A percentile compares a stretch with the other conserved stretches of the same genome.
Evolutionary conservation across 2,329 filamentous ascomycete genomes (phyloP).

Genomic region (Zarea fungicola): DNA sequence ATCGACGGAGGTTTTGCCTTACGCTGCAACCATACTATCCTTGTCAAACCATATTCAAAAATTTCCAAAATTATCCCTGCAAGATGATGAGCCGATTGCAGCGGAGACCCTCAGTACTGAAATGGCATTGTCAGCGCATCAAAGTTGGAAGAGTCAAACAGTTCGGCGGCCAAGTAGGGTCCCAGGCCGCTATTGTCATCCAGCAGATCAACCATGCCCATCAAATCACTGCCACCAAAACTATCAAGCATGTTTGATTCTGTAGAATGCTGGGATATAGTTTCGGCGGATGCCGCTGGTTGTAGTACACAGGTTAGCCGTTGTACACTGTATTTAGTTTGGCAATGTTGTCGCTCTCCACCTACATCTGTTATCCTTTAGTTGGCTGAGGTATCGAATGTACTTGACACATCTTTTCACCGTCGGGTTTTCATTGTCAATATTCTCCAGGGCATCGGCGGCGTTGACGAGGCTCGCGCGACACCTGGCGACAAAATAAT

Average conservation of each 20-base stretch:
- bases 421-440: conserved; percentile 5
- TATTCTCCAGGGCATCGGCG: conserved; percentile 6
- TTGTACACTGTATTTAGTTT: too few relatives aligned
- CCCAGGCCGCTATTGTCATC: conserved; percentile 7
- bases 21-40: too few relatives aligned
- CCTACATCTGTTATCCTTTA: conserved; percentile 8
- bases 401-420: conserved; percentile 11
- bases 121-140: conserved; percentile 1
- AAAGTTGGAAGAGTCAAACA: conserved; percentile 4
- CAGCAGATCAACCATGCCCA: conserved; percentile 7
- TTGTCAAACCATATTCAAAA: too few relatives aligned
- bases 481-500: not conserved
- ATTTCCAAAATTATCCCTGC: too few relatives aligned
- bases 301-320: too few relatives aligned
- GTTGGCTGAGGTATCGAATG: conserved; percentile 7
- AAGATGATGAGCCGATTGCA: not conserved
- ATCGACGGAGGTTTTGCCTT: too few relatives aligned
- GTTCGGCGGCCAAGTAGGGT: conserved; percentile 6
- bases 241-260: not conserved
- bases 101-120: not conserved
- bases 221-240: not conserved
- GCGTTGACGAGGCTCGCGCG: conserved; percentile 5
- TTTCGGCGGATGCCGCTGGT: too few relatives aligned
- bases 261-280: not conserved
- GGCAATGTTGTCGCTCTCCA: too few relatives aligned